These are phyloP conservation scores for Neofusicoccum laricinum DNA, from an alignment of 2,329 filamentous ascomycete species.

Conservation along the genomic window DNA sequence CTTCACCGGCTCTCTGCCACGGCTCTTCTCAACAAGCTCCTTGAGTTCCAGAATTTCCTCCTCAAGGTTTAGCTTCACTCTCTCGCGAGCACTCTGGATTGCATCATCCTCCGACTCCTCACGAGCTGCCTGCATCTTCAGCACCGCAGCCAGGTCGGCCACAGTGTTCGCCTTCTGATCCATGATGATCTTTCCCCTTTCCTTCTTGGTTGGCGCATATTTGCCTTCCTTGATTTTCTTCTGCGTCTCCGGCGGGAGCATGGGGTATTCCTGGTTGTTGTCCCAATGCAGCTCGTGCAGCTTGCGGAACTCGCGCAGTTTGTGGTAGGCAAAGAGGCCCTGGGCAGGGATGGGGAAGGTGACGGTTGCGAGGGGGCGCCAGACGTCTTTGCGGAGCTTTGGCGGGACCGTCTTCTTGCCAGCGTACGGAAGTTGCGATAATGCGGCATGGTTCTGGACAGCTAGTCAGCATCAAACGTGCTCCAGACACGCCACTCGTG, in stretches of 20 bases:
- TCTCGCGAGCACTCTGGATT: constrained; percentile 30
- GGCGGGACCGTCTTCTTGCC: constrained; percentile 63
- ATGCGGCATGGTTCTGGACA: constrained; percentile 17
- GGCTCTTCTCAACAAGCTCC: constrained; percentile 16
- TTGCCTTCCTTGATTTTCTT: constrained; percentile 41
- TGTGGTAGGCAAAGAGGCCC: constrained; percentile 55
- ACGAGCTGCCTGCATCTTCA: constrained; percentile 42
- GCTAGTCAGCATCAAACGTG: not conserved
- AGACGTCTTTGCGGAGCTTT: constrained; percentile 59
- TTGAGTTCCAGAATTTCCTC: not conserved
- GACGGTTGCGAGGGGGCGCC: constrained; percentile 59
- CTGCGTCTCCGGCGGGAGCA: constrained; percentile 28
- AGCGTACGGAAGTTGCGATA: constrained; percentile 59
- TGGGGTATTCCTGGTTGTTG: constrained; percentile 25
- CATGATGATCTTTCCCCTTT: constrained; percentile 55
- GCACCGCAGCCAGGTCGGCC: constrained; percentile 58
- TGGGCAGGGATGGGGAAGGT: constrained; percentile 49
- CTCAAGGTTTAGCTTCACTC: not conserved
- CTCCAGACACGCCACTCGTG: not conserved
- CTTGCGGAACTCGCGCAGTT: constrained; percentile 59
- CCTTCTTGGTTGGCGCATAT: constrained; percentile 45
- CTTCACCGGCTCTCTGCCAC: constrained; percentile 21
- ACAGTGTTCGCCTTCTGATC: constrained; percentile 63
- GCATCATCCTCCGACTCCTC: too few species aligned
- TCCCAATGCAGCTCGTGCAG: constrained; percentile 57